Conservation (phyloP, 805 yeast genomes). For the Zygosaccharomyces lentus region DNA sequence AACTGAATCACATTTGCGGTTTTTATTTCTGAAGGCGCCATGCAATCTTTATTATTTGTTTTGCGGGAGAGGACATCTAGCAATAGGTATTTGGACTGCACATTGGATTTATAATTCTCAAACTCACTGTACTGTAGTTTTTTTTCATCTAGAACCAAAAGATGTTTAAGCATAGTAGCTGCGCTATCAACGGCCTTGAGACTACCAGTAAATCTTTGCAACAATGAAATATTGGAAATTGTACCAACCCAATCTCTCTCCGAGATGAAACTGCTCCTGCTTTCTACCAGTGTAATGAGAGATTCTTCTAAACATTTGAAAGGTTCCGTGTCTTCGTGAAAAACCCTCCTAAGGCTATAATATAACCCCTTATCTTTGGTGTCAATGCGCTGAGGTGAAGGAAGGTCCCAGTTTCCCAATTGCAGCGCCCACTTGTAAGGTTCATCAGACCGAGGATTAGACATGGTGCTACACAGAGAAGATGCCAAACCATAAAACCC, state of each 20-base stretch:
- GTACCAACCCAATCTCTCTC: conserved; percentile 23
- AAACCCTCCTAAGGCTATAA: conserved; percentile 45
- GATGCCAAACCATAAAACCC: conserved; percentile 60
- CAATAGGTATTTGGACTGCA: conserved; percentile 21
- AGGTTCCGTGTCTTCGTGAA: conserved; percentile 11
- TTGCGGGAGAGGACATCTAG: conserved; percentile 5
- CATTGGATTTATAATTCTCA: conserved; percentile 11
- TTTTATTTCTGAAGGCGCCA: conserved; percentile 1
- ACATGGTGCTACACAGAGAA: conserved; percentile 34
- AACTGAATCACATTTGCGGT: conserved; percentile 9
- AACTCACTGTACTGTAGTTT: conserved; percentile 11
- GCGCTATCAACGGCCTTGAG: conserved; percentile 1
- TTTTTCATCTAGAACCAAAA: conserved; percentile 3
- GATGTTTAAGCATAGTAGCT: neutral
- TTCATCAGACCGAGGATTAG: conserved; percentile 19
- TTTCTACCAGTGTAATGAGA: conserved; percentile 6
- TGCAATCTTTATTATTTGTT: neutral
- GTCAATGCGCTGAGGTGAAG: conserved; percentile 38
- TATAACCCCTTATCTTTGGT: conserved; percentile 49
- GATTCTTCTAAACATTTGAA: conserved; percentile 7
- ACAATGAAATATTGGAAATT: conserved; percentile 15
- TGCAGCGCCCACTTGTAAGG: conserved; percentile 71
- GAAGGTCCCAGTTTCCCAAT: conserved; percentile 71
- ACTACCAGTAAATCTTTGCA: conserved; percentile 8
- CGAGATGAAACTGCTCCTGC: conserved; percentile 10